phyloP scores from a whole-genome alignment of 2,329 filamentous ascomycete genomes.

The Microcera coccophila region DNA sequence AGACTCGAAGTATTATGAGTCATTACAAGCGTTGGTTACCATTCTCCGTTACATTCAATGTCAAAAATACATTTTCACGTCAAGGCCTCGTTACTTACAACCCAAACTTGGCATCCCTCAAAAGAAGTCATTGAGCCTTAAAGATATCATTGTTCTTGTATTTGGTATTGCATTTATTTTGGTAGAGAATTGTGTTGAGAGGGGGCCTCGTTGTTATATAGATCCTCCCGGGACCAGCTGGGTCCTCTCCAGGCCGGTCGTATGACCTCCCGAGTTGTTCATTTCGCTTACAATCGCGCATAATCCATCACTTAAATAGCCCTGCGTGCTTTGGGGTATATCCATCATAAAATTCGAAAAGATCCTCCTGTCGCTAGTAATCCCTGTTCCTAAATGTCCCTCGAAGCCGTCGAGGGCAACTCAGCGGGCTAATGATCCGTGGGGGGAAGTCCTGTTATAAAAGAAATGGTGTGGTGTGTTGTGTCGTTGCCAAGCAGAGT shows the following conservation, averaged over 20 bases:
- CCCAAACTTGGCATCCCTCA: no score
- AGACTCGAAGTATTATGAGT: no score
- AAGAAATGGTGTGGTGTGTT: constrained; percentile 1
- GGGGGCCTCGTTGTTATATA: background rate
- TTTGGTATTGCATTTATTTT: no score
- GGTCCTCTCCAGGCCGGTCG: constrained; percentile 5
- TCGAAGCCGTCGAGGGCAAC: background rate
- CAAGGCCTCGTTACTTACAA: no score
- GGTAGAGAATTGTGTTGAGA: constrained; percentile 1
- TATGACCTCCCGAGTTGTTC: background rate
- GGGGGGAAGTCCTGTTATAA: background rate
- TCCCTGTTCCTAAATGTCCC: background rate
- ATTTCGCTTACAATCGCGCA: constrained; percentile 12
- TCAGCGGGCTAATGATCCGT: background rate
- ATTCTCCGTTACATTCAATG: no score
- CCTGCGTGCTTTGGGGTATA: constrained; percentile 28
- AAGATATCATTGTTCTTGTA: no score
- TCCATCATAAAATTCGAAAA: constrained; percentile 28
- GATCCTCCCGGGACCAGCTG: background rate
- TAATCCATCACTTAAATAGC: constrained; percentile 14
- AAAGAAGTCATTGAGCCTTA: no score
- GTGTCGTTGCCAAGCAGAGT: background rate
- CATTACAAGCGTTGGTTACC: no score
- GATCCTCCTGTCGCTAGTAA: constrained; percentile 4
- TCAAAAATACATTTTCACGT: no score